Conservation (phyloP, 164 flowering plant genomes). For the Magnolia officinalis region DNA sequence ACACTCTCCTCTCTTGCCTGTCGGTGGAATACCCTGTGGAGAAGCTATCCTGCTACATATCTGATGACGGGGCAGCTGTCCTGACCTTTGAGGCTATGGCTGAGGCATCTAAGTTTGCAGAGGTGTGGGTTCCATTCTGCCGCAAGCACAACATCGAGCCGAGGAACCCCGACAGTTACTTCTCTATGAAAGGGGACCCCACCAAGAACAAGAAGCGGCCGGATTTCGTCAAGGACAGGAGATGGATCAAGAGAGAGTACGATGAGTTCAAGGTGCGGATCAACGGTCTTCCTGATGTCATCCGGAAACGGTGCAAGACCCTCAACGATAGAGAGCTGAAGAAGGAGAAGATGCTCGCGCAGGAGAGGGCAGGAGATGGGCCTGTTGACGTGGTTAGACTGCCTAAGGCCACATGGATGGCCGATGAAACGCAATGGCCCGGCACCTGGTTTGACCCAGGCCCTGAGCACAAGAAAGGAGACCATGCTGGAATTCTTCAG, state of each 20-base stretch:
- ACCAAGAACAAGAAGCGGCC: slow-evolving; percentile 62
- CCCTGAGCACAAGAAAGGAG: slow-evolving; percentile 64
- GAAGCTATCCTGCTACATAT: slow-evolving; percentile 59
- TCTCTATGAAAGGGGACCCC: slow-evolving; percentile 53
- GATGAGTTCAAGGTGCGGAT: slow-evolving; percentile 84
- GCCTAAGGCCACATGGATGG: slow-evolving; percentile 78
- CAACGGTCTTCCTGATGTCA: slow-evolving; percentile 66
- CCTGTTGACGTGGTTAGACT: slow-evolving; percentile 23
- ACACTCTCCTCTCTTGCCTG: slow-evolving; percentile 59
- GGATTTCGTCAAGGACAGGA: slow-evolving; percentile 73
- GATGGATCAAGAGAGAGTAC: slow-evolving; percentile 76
- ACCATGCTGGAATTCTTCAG: slow-evolving; percentile 82
- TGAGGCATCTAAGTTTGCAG: slow-evolving; percentile 52
- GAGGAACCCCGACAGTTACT: slow-evolving; percentile 70
- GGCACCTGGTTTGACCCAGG: slow-evolving; percentile 62
- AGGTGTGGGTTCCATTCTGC: slow-evolving; percentile 79
- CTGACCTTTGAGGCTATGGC: slow-evolving; percentile 73
- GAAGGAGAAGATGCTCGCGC: slow-evolving; percentile 41
- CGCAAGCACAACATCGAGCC: slow-evolving; percentile 77
- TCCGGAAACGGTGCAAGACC: slow-evolving; percentile 40
- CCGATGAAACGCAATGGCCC: slow-evolving; percentile 90
- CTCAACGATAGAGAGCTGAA: slow-evolving; percentile 48
- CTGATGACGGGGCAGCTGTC: slow-evolving; percentile 69
- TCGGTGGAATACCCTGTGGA: slow-evolving; percentile 62
- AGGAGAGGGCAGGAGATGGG: slow-evolving; percentile 36